Evolutionary conservation across 176 grass and related monocot species (phyloP).

Genomic region (Miscanthus lutarioriparius): DNA sequence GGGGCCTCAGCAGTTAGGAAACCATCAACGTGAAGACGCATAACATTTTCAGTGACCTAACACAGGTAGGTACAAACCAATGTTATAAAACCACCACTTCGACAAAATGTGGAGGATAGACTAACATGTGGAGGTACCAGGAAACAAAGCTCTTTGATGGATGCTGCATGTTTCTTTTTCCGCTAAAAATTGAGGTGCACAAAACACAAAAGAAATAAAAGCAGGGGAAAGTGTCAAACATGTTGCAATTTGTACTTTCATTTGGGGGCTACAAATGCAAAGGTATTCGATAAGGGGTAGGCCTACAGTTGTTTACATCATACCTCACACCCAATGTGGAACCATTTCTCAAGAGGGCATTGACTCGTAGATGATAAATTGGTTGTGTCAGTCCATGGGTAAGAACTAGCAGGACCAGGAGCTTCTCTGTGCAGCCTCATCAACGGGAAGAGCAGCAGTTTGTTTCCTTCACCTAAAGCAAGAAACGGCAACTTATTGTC

Average conservation of each 20-base stretch:
- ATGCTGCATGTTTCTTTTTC: neutral
- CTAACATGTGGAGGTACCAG: neutral
- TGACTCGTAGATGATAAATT: constrained; percentile 48
- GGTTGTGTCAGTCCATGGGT: constrained; percentile 53
- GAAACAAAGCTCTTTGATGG: neutral
- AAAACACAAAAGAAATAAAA: constrained; percentile 3
- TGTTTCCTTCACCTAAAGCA: constrained; percentile 76
- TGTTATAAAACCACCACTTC: neutral
- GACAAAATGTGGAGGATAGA: neutral
- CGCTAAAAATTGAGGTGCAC: neutral
- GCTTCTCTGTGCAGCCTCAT: constrained; percentile 69
- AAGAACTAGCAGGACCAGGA: constrained; percentile 43
- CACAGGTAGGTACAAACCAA: neutral
- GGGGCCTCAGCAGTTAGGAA: constrained; percentile 49
- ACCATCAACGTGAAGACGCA: constrained; percentile 71
- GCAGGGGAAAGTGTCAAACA: neutral
- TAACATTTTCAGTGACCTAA: constrained; percentile 65
- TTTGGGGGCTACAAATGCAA: neutral
- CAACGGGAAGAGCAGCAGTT: constrained; percentile 78
- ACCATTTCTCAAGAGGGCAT: constrained; percentile 83
- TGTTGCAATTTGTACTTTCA: neutral
- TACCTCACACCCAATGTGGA: constrained; percentile 90
- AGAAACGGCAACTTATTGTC: constrained; percentile 68
- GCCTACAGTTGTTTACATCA: constrained; percentile 10
- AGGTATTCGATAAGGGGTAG: neutral